These are phyloP conservation scores for Peniophora sp. DNA, from an alignment of 1,284 basidiomycete species.

Conservation along the genomic window DNA sequence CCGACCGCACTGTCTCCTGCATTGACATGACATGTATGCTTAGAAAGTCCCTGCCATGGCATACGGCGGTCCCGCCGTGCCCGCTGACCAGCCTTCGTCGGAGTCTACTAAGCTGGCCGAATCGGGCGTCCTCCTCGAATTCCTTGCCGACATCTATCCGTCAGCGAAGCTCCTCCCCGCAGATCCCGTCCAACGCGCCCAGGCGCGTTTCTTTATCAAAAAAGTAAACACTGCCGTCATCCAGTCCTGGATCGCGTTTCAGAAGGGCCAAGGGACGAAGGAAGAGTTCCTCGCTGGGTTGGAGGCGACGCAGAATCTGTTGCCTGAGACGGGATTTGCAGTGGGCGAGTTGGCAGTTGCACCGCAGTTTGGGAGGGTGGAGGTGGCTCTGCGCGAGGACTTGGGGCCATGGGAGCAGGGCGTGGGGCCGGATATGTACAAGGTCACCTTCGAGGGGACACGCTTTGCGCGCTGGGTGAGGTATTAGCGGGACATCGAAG, in stretches of 20 bases:
- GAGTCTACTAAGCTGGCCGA: conserved; percentile 53
- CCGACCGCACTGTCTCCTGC: conserved; percentile 48
- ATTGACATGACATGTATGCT: not conserved
- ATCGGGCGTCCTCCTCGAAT: conserved; percentile 55
- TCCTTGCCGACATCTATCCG: conserved; percentile 49
- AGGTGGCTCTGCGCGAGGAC: conserved; percentile 21
- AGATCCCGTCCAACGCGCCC: conserved; percentile 47
- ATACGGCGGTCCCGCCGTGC: conserved; percentile 47
- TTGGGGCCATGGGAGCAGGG: not conserved
- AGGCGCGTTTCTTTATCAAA: conserved; percentile 41
- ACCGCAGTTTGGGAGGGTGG: conserved; percentile 29
- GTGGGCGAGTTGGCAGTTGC: conserved; percentile 36
- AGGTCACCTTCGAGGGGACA: not conserved
- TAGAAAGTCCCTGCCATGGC: conserved; percentile 44
- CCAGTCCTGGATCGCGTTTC: not conserved
- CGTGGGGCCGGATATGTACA: not conserved
- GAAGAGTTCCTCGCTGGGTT: conserved; percentile 27
- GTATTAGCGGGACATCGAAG: not conserved
- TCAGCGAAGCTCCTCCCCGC: conserved; percentile 35
- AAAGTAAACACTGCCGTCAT: conserved; percentile 26
- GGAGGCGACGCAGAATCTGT: conserved; percentile 25
- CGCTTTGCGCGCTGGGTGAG: not conserved
- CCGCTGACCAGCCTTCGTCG: conserved; percentile 45
- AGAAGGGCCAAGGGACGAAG: conserved; percentile 33
- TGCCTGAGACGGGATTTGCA: conserved; percentile 22